phyloP scores from a whole-genome alignment of 2,329 filamentous ascomycete species.

The Claviceps humidiphila region DNA sequence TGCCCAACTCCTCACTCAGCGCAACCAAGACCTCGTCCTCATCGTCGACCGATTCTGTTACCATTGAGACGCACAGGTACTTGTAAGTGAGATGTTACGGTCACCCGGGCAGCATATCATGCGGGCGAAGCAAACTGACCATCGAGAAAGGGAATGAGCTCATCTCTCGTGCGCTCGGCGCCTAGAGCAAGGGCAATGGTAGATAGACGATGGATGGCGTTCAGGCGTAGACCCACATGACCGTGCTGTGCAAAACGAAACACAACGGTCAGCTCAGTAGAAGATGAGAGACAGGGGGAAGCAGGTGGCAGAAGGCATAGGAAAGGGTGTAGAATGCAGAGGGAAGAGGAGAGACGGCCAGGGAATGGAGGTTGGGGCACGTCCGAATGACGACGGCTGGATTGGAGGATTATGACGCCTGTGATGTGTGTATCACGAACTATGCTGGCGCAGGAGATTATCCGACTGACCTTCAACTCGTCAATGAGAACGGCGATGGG shows the following conservation, averaged over 20 bases:
- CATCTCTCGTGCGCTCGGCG: constrained; percentile 90
- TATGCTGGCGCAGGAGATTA: constrained; percentile 1
- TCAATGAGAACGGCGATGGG: constrained; percentile 99
- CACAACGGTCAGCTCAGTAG: constrained; percentile 14
- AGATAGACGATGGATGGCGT: constrained; percentile 94
- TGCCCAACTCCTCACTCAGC: constrained; percentile 89
- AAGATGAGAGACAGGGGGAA: neutral
- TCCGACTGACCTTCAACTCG: constrained; percentile 75
- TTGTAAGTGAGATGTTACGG: constrained; percentile 7
- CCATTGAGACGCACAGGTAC: neutral
- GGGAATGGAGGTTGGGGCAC: constrained; percentile 5
- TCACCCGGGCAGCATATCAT: neutral
- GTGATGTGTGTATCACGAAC: neutral
- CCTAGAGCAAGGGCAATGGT: constrained; percentile 95
- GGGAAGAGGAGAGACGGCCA: constrained; percentile 1
- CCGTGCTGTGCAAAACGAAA: constrained; percentile 56
- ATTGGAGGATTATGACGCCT: neutral
- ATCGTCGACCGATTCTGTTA: constrained; percentile 89
- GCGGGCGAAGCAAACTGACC: constrained; percentile 45
- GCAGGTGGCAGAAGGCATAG: neutral
- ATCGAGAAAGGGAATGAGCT: constrained; percentile 97
- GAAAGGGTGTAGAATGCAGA: neutral
- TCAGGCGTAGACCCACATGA: constrained; percentile 93
- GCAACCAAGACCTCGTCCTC: constrained; percentile 97
- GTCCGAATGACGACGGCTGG: constrained; percentile 6